Evolutionary conservation across 1,284 basidiomycete species (phyloP).

Genomic region (Melampsora americana): DNA sequence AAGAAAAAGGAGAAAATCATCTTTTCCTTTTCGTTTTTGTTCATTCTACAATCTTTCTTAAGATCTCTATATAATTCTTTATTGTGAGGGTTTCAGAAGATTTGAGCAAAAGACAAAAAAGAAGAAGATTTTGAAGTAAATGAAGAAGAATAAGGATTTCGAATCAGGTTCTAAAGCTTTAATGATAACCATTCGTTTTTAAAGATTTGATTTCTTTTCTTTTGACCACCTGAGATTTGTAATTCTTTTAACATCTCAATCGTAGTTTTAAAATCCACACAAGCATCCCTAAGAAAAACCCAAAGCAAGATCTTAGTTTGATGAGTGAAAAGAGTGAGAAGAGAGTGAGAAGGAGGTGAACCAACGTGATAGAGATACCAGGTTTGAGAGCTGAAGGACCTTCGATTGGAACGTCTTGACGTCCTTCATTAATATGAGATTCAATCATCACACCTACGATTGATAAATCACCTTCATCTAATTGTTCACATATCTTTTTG

Average conservation of each 20-base stretch:
- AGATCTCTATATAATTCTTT: too few relatives aligned
- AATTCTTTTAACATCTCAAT: constrained; percentile 53
- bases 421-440: constrained; percentile 81
- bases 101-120: too few relatives aligned
- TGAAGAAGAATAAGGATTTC: too few relatives aligned
- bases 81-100: too few relatives aligned
- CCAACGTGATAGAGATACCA: constrained; percentile 57
- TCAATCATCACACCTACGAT: constrained; percentile 99
- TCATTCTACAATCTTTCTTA: too few relatives aligned
- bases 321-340: neutral
- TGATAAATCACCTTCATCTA: constrained; percentile 66
- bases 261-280: constrained; percentile 85
- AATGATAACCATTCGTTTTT: neutral
- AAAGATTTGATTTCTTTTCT: neutral
- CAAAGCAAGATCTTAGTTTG: neutral
- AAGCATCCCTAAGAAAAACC: constrained; percentile 58
- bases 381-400: constrained; percentile 71
- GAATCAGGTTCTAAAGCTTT: too few relatives aligned
- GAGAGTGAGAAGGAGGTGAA: constrained; percentile 75
- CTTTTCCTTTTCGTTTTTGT: too few relatives aligned
- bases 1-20: too few relatives aligned
- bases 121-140: too few relatives aligned
- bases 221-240: constrained; percentile 24
- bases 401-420: constrained; percentile 76
- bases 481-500: constrained; percentile 64